These are phyloP conservation scores for Apocynum venetum DNA, from an alignment of 257 asterid genomes.

Conservation along the genomic window DNA sequence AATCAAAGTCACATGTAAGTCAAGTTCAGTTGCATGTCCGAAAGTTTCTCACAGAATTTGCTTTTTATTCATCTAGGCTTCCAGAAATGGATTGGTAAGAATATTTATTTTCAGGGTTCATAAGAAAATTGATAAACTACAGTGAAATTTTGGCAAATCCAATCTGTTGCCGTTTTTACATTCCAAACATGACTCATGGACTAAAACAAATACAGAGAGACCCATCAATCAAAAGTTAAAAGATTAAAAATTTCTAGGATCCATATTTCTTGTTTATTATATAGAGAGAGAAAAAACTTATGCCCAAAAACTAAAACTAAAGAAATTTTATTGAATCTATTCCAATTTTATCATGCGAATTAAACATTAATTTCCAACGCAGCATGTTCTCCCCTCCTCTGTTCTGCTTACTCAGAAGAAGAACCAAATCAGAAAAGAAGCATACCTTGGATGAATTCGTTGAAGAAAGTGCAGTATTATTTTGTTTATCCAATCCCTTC, in stretches of 20 bases:
- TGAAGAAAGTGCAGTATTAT: conserved; percentile 30
- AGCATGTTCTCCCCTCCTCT: not conserved
- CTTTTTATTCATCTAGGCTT: not conserved
- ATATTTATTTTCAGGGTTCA: not conserved
- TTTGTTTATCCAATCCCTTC: conserved; percentile 37
- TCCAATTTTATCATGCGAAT: no score
- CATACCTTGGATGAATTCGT: conserved; percentile 60
- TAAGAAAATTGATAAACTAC: not conserved
- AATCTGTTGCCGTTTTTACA: not conserved
- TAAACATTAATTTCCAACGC: not conserved
- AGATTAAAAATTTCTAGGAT: no score
- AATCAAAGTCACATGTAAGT: not conserved
- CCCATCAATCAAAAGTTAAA: no score
- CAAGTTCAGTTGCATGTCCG: no score
- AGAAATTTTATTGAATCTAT: no score
- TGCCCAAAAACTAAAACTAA: not conserved
- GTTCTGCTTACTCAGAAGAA: not conserved
- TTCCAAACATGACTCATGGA: not conserved
- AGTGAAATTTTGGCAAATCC: not conserved
- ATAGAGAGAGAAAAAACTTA: no score
- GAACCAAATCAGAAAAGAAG: not conserved
- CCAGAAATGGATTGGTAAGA: not conserved
- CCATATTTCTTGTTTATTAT: no score
- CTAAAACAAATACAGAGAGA: no score
- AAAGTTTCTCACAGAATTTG: not conserved